These are phyloP conservation scores for Trametes gibbosa DNA, from an alignment of 768 basidiomycete genomes.

Conservation along the genomic window DNA sequence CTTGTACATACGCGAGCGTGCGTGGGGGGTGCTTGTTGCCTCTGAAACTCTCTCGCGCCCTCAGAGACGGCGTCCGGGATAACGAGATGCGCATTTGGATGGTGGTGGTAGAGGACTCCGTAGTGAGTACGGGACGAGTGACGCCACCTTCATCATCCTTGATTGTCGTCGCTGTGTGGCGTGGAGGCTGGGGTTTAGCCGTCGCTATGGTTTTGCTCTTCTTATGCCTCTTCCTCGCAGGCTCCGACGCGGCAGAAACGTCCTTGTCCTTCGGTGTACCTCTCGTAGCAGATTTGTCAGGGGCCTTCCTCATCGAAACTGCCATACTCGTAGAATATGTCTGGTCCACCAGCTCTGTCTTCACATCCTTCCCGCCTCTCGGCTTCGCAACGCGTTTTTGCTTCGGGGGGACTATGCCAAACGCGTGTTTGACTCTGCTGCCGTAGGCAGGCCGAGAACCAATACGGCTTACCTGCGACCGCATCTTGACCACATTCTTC, in stretches of 20 bases:
- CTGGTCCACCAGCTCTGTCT: neutral
- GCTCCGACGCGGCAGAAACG: neutral
- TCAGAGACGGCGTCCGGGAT: neutral
- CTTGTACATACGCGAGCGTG: slow-evolving; percentile 8
- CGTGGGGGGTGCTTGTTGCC: slow-evolving; percentile 17
- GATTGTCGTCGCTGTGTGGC: neutral
- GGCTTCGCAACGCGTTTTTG: neutral
- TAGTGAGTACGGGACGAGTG: neutral
- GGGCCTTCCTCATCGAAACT: no score
- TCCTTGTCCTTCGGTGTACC: no score
- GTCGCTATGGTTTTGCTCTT: neutral
- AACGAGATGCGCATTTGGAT: neutral
- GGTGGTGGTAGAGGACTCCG: neutral
- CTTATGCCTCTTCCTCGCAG: neutral
- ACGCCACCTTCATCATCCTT: no score
- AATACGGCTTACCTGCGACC: neutral
- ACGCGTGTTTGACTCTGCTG: neutral
- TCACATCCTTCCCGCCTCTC: neutral
- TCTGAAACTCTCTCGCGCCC: neutral
- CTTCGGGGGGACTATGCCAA: neutral
- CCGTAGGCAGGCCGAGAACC: neutral
- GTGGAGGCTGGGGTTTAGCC: no score
- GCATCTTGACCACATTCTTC: neutral
- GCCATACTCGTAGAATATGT: neutral
- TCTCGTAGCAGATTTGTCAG: no score